Conservation (phyloP, 1,139 yeast species). For the Suhomyces bokatorum region DNA sequence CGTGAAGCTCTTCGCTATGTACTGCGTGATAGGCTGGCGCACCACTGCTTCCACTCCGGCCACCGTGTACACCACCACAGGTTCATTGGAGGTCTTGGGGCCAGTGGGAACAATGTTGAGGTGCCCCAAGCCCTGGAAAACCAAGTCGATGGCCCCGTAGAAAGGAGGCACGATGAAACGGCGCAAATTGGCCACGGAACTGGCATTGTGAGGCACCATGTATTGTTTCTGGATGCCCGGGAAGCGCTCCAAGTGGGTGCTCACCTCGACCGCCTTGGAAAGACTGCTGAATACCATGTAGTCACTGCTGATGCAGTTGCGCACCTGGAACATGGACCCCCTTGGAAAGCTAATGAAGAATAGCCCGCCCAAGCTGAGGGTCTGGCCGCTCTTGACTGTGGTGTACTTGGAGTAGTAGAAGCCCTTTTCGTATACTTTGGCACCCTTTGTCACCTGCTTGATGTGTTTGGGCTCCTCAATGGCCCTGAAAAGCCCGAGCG, state of each 20-base stretch:
- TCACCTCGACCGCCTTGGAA: slow-evolving; percentile 29
- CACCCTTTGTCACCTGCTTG: slow-evolving; percentile 41
- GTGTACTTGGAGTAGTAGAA: slow-evolving; percentile 36
- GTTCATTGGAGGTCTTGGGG: slow-evolving; percentile 26
- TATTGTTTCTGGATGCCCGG: slow-evolving; percentile 31
- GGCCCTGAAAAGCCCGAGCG: slow-evolving; percentile 33
- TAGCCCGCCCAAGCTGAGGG: slow-evolving; percentile 61
- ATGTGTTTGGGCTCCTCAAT: slow-evolving; percentile 29
- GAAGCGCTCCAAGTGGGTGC: slow-evolving; percentile 17
- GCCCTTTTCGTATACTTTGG: slow-evolving; percentile 34
- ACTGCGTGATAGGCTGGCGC: slow-evolving; percentile 40
- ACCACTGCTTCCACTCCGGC: slow-evolving; percentile 31
- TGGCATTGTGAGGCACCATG: slow-evolving; percentile 25
- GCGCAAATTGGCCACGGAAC: slow-evolving; percentile 33
- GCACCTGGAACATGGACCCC: slow-evolving; percentile 44
- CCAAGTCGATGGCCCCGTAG: slow-evolving; percentile 64
- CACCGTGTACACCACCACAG: slow-evolving; percentile 37
- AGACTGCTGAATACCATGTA: slow-evolving; percentile 27
- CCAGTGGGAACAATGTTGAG: slow-evolving; percentile 69
- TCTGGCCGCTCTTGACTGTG: slow-evolving; percentile 45
- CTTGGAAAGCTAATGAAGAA: slow-evolving; percentile 47
- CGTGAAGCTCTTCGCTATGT: slow-evolving; percentile 34
- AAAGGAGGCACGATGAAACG: slow-evolving; percentile 66
- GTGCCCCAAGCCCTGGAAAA: slow-evolving; percentile 68
- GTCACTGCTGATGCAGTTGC: slow-evolving; percentile 38